Evolutionary conservation across 2,329 filamentous ascomycete species (phyloP).

Genomic region (Pyricularia pennisetigena): DNA sequence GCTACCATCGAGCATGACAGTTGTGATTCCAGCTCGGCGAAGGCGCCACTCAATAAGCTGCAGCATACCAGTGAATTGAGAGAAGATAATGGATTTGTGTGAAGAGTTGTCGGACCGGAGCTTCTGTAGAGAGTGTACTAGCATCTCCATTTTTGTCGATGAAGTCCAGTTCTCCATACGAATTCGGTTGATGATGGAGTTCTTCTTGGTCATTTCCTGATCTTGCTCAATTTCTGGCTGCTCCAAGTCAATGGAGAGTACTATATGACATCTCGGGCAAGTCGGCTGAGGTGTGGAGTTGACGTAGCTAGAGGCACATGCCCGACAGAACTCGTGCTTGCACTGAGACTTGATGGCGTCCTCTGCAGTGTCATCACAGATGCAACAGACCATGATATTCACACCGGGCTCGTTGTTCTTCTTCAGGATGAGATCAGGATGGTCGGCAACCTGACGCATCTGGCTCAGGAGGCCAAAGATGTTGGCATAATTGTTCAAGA

Average conservation of each 20-base stretch:
- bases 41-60: constrained; percentile 96
- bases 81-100: constrained; percentile 95
- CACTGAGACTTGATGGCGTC: constrained; percentile 88
- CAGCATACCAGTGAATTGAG: constrained; percentile 94
- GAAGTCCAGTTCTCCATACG: constrained; percentile 99
- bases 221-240: constrained; percentile 94
- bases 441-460: constrained; percentile 96
- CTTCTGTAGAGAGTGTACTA: constrained; percentile 89
- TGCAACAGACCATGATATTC: constrained; percentile 83
- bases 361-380: constrained; percentile 93
- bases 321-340: constrained; percentile 84
- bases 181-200: constrained; percentile 95
- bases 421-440: constrained; percentile 87
- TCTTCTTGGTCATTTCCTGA: constrained; percentile 79
- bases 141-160: constrained; percentile 93
- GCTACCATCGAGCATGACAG: constrained; percentile 94
- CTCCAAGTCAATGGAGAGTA: constrained; percentile 82
- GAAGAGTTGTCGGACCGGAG: constrained; percentile 87
- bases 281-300: constrained; percentile 66
- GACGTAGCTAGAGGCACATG: constrained; percentile 72
- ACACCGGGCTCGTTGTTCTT: constrained; percentile 79
- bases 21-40: constrained; percentile 92
- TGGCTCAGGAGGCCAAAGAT: constrained; percentile 99
- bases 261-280: constrained; percentile 88
- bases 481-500: constrained; percentile 97